These are phyloP conservation scores for Leccinum truebloodii DNA, from an alignment of 768 basidiomycete genomes.

Conservation along the genomic window DNA sequence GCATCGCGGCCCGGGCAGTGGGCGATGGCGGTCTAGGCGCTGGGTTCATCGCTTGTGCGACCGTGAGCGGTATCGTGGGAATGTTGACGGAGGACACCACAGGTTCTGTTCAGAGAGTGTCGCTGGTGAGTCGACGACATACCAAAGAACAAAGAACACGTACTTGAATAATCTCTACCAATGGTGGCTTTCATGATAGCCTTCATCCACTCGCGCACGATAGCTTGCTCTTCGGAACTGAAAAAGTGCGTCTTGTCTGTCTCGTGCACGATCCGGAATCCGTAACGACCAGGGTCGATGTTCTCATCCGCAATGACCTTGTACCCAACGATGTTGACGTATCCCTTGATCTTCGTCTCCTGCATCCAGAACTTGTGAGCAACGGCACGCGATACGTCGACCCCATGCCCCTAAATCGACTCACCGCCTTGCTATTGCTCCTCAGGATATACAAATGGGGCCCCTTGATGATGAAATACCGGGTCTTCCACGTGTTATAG, in stretches of 20 bases:
- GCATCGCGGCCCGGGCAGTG: slow-evolving; percentile 80
- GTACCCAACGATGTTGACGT: slow-evolving; percentile 88
- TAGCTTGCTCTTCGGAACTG: slow-evolving; percentile 82
- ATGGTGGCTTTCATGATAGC: slow-evolving; percentile 99
- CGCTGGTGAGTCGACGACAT: not conserved
- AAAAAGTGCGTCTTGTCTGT: slow-evolving; percentile 87
- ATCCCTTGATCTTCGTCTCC: slow-evolving; percentile 97
- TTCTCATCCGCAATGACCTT: slow-evolving; percentile 93
- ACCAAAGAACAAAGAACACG: slow-evolving; percentile 28
- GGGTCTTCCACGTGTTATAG: slow-evolving; percentile 89
- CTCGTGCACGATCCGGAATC: slow-evolving; percentile 92
- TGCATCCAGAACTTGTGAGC: slow-evolving; percentile 30
- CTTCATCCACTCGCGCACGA: slow-evolving; percentile 99
- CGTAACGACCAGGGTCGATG: slow-evolving; percentile 89
- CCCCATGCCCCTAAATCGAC: not conserved
- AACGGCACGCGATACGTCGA: not conserved
- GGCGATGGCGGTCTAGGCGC: slow-evolving; percentile 95
- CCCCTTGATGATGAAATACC: slow-evolving; percentile 93
- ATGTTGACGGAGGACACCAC: slow-evolving; percentile 97
- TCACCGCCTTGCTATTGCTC: slow-evolving; percentile 58
- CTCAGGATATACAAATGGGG: slow-evolving; percentile 86
- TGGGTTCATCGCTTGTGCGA: slow-evolving; percentile 96
- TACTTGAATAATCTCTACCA: slow-evolving; percentile 87
- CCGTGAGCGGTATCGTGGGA: slow-evolving; percentile 90
- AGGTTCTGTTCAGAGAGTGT: slow-evolving; percentile 54